Evolutionary conservation across 441 rosid genomes (phyloP), one percentile per base, ranked within the genome.

Genomic region (Adansonia madagascariensis): DNA sequence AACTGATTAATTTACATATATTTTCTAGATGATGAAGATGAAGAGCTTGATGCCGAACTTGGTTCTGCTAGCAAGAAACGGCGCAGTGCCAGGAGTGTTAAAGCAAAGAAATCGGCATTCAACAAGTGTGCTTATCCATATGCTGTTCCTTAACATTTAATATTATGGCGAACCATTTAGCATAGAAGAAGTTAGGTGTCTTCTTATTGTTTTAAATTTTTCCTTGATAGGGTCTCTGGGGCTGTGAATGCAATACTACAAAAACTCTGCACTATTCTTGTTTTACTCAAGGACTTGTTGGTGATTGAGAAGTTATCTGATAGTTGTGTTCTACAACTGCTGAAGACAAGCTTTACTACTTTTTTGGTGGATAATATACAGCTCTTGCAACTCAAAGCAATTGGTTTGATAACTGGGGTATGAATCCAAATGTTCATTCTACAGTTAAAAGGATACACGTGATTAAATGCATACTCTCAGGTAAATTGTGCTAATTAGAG

Each of bases 301-400:
- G 71, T 92, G 76, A 89, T 92, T 73, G 99, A 97, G 91, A 93
- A 85, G 85, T 84, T 97, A 76, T 94, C 99, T 65, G 99, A 97
- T 88, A 92, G 98, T 86, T 94, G 98, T 90, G 94, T 97, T 81
- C 84, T 97, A 70, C 99, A 97, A 85, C 87, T 97, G 80, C 84
- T 93, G 78, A 97, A 88, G 87, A 97, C 99, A 56, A 84, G 97
- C 89, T 85, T 89, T 78, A 87, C 97, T 4, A 93, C 90, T n/a
- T 87, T 94, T 86, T 80, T 93, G 91, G 99, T 97, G 86, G 99
- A 97, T 75, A 97, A 97, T 86, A 84, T 97, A 78, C 98, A 93
- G 82, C 95, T 97, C 79, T 84, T 97, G 89, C 99, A 97, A 84
- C 94, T 97, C 76, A 97, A 97, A 88, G 91, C 98, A 65, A 92